Evolutionary conservation across 1,284 basidiomycete species (phyloP), one percentile per base, ranked within the genome.

Genomic region (Trichosporon sp.): DNA sequence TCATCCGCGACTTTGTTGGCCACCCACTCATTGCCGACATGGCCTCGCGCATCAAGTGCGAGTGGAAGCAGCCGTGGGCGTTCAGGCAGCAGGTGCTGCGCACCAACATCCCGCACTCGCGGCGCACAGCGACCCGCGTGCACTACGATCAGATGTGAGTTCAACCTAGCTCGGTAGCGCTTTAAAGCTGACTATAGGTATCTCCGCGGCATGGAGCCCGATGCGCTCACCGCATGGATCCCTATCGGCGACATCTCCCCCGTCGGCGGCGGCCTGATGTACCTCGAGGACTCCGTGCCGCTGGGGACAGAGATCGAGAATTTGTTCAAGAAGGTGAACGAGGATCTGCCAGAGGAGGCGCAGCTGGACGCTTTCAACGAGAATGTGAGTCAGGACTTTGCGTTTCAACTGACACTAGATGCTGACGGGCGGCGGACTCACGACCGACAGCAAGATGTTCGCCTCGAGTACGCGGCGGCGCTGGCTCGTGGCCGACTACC

Each of bases 191-290:
- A 67, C 38, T 10, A 0, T 11, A 70, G 69, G 66, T 70, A 67
- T 54, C 72, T 73, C 16, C 72, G 72, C 21, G 68, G 66, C 16
- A 46, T 38, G 67, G 38, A 70, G 51, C 72, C 72, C 4, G 70
- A 51, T 2, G 40, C 74, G 1, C 69, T 79, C 31, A 79, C 78
- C 3, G 78, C 74, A 0, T 79, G 78, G 78, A 71, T 79, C 16
- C 78, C 78, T 3, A 71, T 79, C 51, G 78, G 78, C 2, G 76
- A 76, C 65, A 69, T 75, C 46, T 69, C 73, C 5, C 74, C 74
- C 16, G 65, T 71, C 3, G 68, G 69, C 38, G 78, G 78, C 11
- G 77, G 78, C 1, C 71, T 79, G 21, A 75, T 77, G 70, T 79
- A 79, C 31, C 75, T 79, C 51, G 76, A 79, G 46, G 72, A 74